Evolutionary conservation across 257 asterid species (phyloP), one percentile per base, ranked within the genome.

Genomic region (Verbena officinalis): DNA sequence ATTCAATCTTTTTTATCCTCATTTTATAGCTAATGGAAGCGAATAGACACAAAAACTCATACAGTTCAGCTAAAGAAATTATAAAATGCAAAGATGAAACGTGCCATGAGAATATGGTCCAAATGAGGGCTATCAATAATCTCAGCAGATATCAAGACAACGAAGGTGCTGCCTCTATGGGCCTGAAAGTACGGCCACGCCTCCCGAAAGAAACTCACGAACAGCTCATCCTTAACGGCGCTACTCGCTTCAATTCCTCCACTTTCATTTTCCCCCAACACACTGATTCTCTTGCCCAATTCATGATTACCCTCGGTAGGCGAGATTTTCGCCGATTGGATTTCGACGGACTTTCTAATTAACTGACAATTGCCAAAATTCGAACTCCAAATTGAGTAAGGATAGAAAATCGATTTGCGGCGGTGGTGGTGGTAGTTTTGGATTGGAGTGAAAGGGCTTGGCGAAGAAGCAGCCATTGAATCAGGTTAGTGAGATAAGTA

Each of bases 131-230:
- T 79, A 73, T 90, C 96, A 56, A 86, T 77, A 73, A 87, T 84
- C 78, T 89, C 96, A 50, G 97, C 92, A 12, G 98, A 92, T 24
- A 92, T 73, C 54, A 94, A 56, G 38, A 88, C 86, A 52, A 94
- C 99, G 67, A 94, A 94, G 44, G 95, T 91, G 75, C 98, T 88
- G 62, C 99, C 98, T 53, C 98, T 77, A 75, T 88, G 97, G 13
- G 99, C 95, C 68, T 71, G 80, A 65, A 90, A 81, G 69, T 94
- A 90, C 4, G 97, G 98, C 95, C 96, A 90, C 1, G 98, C 78
- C 77, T 88, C 97, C 48, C 95, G 81, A 36, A 90, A 94, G 77
- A 91, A 94, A 11, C 76, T 70, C 67, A 94, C 96, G 67, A 94
- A 94, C 22, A 79, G 76, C 73, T 86, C 96, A 62, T 88, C 96